Percentiles rank a stretch among this genome's conserved stretches.
These are phyloP conservation scores for Huiozyma naganishii DNA, from an alignment of 805 yeast genomes.

Conservation along the genomic window DNA sequence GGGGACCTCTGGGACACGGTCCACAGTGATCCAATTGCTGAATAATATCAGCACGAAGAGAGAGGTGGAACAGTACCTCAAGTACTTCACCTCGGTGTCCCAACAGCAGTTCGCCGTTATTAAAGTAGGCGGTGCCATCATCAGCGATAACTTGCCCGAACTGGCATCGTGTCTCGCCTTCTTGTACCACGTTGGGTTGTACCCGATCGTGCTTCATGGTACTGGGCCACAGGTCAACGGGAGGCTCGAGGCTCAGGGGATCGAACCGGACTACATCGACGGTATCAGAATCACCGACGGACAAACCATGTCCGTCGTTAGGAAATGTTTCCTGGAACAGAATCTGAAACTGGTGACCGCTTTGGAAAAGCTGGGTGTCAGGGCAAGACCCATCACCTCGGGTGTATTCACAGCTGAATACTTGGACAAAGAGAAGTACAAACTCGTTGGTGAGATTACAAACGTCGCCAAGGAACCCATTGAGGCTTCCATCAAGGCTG, in stretches of 20 bases:
- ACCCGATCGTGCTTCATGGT: conserved; percentile 94
- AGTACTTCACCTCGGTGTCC: conserved; percentile 90
- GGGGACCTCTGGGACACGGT: conserved; percentile 47
- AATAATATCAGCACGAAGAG: conserved; percentile 95
- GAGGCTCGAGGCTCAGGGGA: conserved; percentile 83
- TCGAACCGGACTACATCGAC: conserved; percentile 90
- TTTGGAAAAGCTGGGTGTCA: conserved; percentile 89
- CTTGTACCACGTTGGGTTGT: conserved; percentile 91
- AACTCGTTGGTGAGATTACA: conserved; percentile 83
- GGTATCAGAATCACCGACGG: conserved; percentile 95
- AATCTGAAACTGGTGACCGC: conserved; percentile 92
- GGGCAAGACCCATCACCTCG: conserved; percentile 96
- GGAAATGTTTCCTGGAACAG: conserved; percentile 91
- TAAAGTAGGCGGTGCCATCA: conserved; percentile 98
- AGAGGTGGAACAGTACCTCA: conserved; percentile 95
- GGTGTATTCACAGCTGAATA: conserved; percentile 94
- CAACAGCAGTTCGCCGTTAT: conserved; percentile 97
- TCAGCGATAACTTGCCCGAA: conserved; percentile 87
- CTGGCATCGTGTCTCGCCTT: conserved; percentile 93
- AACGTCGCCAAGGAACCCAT: conserved; percentile 81
- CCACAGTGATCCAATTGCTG: conserved; percentile 88
- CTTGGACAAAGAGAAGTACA: conserved; percentile 80
- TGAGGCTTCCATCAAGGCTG: conserved; percentile 91
- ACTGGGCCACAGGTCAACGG: conserved; percentile 99
- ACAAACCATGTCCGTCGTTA: conserved; percentile 90